Percentiles rank a stretch among this genome's conserved stretches.
These are phyloP conservation scores for Picea mariana DNA, from an alignment of 83 land plant species.

Conservation along the genomic window DNA sequence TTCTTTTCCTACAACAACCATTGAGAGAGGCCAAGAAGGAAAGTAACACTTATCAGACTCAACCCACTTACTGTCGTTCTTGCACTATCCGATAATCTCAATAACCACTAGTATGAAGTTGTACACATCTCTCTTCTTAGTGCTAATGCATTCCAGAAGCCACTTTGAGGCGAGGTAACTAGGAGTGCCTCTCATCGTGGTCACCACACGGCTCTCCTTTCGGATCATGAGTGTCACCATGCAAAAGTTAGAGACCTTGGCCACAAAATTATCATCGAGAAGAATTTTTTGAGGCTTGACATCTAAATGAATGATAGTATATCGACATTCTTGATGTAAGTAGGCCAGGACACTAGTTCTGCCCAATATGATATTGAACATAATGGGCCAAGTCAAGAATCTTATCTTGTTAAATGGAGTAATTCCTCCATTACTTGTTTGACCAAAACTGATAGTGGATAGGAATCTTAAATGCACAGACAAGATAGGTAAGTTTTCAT, in stretches of 20 bases:
- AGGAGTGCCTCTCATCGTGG: neutral
- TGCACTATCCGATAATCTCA: too few relatives aligned
- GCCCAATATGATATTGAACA: neutral
- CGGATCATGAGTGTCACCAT: neutral
- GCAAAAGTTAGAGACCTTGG: neutral
- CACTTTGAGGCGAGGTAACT: slow-evolving; percentile 24
- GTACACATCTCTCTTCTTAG: slow-evolving; percentile 12
- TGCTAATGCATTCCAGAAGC: neutral
- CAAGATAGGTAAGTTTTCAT: too few relatives aligned
- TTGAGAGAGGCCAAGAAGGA: neutral
- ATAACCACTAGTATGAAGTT: neutral
- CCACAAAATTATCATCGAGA: slow-evolving; percentile 17
- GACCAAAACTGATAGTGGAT: too few relatives aligned
- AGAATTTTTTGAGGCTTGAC: slow-evolving; percentile 61
- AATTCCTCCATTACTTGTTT: too few relatives aligned
- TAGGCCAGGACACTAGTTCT: slow-evolving; percentile 37
- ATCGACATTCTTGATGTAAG: slow-evolving; percentile 37
- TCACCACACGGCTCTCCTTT: slow-evolving; percentile 16
- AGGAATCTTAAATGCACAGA: too few relatives aligned
- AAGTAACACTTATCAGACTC: neutral
- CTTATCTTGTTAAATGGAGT: too few relatives aligned
- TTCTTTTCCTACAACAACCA: neutral
- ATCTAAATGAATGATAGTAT: slow-evolving; percentile 55
- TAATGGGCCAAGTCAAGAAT: neutral
- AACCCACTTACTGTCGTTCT: neutral